Percentiles rank a stretch among this genome's conserved stretches.
Evolutionary conservation across 2,329 filamentous ascomycete genomes (phyloP).

Genomic region (Fusarium circinatum): DNA sequence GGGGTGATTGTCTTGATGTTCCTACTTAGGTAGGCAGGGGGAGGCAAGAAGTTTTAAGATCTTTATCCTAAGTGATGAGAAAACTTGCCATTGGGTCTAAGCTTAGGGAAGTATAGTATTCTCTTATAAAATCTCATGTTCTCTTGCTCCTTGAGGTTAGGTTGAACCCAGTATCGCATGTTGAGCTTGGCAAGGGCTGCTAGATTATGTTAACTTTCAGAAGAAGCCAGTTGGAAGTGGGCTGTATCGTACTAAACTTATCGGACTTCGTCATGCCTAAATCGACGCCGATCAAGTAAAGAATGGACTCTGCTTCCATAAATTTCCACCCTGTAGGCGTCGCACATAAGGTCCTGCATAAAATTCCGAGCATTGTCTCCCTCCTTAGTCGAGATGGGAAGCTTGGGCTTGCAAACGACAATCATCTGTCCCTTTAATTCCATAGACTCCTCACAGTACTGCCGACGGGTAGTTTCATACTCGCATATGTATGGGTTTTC

Average conservation of each 20-base stretch:
- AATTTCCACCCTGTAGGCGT: background rate
- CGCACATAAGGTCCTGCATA: background rate
- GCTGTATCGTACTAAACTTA: background rate
- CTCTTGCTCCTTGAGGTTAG: background rate
- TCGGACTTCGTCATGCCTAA: background rate
- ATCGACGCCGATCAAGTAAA: background rate
- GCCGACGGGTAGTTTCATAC: background rate
- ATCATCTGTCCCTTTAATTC: background rate
- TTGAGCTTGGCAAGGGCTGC: background rate
- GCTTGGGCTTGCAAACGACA: background rate
- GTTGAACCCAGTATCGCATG: no score
- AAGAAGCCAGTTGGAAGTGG: background rate
- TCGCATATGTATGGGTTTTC: background rate
- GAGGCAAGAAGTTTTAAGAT: background rate
- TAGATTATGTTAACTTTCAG: background rate
- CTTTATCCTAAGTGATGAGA: background rate
- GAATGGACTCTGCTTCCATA: background rate
- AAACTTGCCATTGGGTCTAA: background rate
- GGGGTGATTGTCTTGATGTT: no score
- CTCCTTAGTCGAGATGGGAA: background rate
- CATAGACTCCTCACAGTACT: background rate
- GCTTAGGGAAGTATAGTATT: background rate
- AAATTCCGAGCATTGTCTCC: background rate
- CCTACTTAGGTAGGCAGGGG: background rate
- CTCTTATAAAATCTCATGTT: background rate